These are phyloP conservation scores for Samsoniella hepiali DNA, from an alignment of 2,329 filamentous ascomycete species.

Conservation along the genomic window DNA sequence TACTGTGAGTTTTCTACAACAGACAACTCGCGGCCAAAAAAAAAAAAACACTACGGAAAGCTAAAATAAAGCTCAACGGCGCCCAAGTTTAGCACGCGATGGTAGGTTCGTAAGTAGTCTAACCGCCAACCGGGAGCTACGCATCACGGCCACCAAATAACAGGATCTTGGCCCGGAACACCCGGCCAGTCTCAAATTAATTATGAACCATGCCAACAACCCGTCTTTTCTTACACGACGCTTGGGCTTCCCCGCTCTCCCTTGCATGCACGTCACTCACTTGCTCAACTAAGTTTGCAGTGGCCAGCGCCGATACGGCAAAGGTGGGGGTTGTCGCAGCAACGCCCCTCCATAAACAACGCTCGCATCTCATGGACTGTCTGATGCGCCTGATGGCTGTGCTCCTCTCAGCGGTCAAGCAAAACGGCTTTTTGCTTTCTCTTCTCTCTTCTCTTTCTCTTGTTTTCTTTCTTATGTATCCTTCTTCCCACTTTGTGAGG, in stretches of 20 bases:
- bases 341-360: constrained; percentile 25
- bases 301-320: neutral
- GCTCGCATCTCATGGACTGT: constrained; percentile 7
- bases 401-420: neutral
- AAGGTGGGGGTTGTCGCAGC: constrained; percentile 19
- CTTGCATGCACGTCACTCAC: constrained; percentile 7
- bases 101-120: too few species aligned
- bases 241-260: neutral
- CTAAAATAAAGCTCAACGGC: too few species aligned
- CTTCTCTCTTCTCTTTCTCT: neutral
- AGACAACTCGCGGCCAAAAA: too few species aligned
- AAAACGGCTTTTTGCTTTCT: constrained; percentile 3
- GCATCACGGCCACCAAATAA: neutral
- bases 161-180: neutral
- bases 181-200: neutral
- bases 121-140: too few species aligned
- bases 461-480: constrained; percentile 11
- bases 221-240: neutral
- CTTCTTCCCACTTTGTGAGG: constrained; percentile 7
- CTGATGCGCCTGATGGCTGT: neutral
- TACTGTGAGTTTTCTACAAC: too few species aligned
- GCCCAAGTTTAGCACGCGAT: too few species aligned
- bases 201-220: neutral
- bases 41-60: too few species aligned
- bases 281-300: neutral